phyloP scores from a whole-genome alignment of 176 grass and related monocot genomes.

The Avena eriantha region DNA sequence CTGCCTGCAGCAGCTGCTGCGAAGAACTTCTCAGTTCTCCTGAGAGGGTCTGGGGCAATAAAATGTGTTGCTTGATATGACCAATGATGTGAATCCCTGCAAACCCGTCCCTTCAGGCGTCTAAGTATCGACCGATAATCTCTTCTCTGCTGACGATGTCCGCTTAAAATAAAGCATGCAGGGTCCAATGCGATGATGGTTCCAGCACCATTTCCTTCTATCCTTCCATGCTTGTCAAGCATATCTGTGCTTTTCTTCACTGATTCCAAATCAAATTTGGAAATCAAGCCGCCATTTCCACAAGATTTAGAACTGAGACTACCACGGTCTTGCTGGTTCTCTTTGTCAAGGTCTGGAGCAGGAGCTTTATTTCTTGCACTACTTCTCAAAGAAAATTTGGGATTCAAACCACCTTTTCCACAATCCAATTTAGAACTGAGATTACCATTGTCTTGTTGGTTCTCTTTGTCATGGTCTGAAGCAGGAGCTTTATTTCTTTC shows the following conservation, averaged over 20 bases:
- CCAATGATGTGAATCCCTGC: constrained; percentile 93
- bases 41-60: constrained; percentile 62
- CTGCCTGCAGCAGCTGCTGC: constrained; percentile 85
- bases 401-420: constrained; percentile 25
- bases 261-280: constrained; percentile 32
- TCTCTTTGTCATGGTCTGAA: constrained; percentile 68
- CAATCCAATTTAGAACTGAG: constrained; percentile 34
- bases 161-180: constrained; percentile 84
- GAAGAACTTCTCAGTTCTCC: constrained; percentile 94
- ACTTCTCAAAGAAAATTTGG: constrained; percentile 36
- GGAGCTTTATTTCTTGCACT: constrained; percentile 52
- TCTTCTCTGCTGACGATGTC: constrained; percentile 63
- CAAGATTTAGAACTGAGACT: constrained; percentile 39
- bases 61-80: constrained; percentile 94
- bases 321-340: constrained; percentile 53
- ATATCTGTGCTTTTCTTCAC: constrained; percentile 32
- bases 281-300: constrained; percentile 21
- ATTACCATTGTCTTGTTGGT: constrained; percentile 38
- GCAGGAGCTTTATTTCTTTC: constrained; percentile 48
- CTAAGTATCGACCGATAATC: constrained; percentile 65
- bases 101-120: constrained; percentile 63
- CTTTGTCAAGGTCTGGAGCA: constrained; percentile 63
- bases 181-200: constrained; percentile 34
- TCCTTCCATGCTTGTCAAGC: constrained; percentile 7
- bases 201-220: constrained; percentile 36